A percentile compares a stretch with the other conserved stretches of the same genome.
Conservation (phyloP, 2,329 filamentous ascomycete species). For the Apiospora arundinis region DNA sequence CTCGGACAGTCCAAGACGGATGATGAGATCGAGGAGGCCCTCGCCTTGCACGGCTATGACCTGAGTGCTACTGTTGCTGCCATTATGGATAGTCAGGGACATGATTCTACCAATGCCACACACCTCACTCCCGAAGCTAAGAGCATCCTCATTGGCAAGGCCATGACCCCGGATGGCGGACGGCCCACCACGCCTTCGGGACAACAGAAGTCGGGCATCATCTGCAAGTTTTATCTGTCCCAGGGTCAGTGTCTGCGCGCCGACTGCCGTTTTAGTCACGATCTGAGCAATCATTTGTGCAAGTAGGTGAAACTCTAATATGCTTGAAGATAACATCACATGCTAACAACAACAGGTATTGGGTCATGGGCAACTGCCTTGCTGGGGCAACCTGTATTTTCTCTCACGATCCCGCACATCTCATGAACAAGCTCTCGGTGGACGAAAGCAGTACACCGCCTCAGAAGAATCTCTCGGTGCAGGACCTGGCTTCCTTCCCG, state of each 20-base stretch:
- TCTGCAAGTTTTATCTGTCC: conserved; percentile 97
- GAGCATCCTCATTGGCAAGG: conserved; percentile 85
- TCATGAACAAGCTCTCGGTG: conserved; percentile 81
- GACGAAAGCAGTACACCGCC: conserved; percentile 72
- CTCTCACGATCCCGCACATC: conserved; percentile 89
- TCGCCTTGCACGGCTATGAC: conserved; percentile 90
- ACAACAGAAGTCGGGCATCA: conserved; percentile 81
- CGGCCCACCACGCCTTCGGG: conserved; percentile 79
- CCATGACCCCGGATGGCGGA: conserved; percentile 72
- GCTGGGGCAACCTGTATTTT: conserved; percentile 95
- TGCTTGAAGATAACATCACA: conserved; percentile 46
- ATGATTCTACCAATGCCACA: conserved; percentile 53
- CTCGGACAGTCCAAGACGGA: conserved; percentile 87
- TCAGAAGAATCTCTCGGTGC: conserved; percentile 76
- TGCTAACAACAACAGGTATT: conserved; percentile 68
- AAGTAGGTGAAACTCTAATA: conserved; percentile 70
- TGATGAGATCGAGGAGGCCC: conserved; percentile 91
- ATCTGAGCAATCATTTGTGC: conserved; percentile 95
- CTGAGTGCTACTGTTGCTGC: conserved; percentile 89
- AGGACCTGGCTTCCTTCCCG: conserved; percentile 87
- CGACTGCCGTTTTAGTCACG: conserved; percentile 96
- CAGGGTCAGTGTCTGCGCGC: conserved; percentile 94
- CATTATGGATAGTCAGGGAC: conserved; percentile 77
- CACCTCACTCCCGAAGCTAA: conserved; percentile 61
- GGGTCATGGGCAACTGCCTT: conserved; percentile 93